phyloP scores from a whole-genome alignment of 164 flowering plant species.

The Sextonia rubra region DNA sequence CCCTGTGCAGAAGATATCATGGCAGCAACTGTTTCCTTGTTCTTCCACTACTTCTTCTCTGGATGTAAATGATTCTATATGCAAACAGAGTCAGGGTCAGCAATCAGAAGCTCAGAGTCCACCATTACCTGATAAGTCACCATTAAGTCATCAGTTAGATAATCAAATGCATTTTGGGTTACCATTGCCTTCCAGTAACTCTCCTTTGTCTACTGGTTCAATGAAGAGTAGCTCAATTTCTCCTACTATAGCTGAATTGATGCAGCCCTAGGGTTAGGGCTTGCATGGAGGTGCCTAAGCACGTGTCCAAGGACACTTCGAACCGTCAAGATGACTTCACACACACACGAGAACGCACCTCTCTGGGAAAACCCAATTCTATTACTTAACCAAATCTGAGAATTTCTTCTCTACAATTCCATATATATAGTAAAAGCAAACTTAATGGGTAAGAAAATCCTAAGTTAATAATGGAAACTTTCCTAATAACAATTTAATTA shows the following conservation, averaged over 20 bases:
- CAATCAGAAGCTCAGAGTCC: slow-evolving; percentile 40
- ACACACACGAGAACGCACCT: no score
- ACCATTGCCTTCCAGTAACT: slow-evolving; percentile 47
- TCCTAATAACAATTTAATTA: no score
- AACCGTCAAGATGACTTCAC: no score
- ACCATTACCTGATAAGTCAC: slow-evolving; percentile 27
- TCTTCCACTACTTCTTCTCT: slow-evolving; percentile 43
- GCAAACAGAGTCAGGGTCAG: slow-evolving; percentile 44
- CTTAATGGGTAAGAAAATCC: no score
- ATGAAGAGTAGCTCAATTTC: slow-evolving; percentile 31
- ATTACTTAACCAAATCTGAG: no score
- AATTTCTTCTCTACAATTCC: no score
- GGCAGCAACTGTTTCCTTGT: slow-evolving; percentile 89
- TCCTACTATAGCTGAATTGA: slow-evolving; percentile 39
- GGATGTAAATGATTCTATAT: slow-evolving; percentile 33
- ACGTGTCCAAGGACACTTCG: no score
- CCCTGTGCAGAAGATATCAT: slow-evolving; percentile 61
- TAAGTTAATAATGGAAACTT: no score
- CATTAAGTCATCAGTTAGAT: slow-evolving; percentile 41
- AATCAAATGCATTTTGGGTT: slow-evolving; percentile 58
- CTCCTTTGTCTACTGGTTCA: slow-evolving; percentile 38
- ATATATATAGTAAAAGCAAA: no score
- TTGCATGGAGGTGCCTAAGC: no score
- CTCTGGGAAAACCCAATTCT: no score
- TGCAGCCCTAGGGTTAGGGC: no score